These are phyloP conservation scores for Chaetomiaceae sp. DNA, from an alignment of 2,329 filamentous ascomycete genomes.

Conservation along the genomic window DNA sequence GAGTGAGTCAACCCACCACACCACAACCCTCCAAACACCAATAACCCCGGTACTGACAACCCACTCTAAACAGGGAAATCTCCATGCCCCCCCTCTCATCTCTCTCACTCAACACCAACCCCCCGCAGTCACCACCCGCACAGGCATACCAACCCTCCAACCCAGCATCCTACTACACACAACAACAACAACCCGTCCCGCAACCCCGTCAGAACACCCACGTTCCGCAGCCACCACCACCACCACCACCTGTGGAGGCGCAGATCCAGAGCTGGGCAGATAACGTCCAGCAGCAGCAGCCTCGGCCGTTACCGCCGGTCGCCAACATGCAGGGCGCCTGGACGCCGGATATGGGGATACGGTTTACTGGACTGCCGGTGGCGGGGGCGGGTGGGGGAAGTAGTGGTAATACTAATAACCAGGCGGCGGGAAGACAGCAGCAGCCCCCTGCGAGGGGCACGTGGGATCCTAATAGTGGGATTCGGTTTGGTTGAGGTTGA, in stretches of 20 bases:
- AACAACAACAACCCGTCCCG: slow-evolving; percentile 27
- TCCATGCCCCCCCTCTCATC: slow-evolving; percentile 48
- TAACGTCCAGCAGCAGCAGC: slow-evolving; percentile 52
- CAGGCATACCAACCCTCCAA: too few species aligned
- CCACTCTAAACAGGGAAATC: slow-evolving; percentile 38
- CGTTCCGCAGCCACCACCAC: slow-evolving; percentile 15
- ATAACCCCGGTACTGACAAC: background rate
- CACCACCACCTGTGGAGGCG: slow-evolving; percentile 37
- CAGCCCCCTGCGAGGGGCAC: slow-evolving; percentile 39
- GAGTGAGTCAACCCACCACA: slow-evolving; percentile 46
- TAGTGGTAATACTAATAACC: background rate
- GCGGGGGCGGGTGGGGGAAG: background rate
- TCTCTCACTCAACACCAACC: slow-evolving; percentile 33
- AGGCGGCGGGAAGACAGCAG: slow-evolving; percentile 8
- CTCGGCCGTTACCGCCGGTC: slow-evolving; percentile 40
- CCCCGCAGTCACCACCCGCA: slow-evolving; percentile 10
- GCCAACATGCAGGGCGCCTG: slow-evolving; percentile 53
- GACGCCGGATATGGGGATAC: slow-evolving; percentile 77
- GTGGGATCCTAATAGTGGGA: slow-evolving; percentile 56
- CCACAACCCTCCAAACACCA: slow-evolving; percentile 17
- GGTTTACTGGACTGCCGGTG: slow-evolving; percentile 51
- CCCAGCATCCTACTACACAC: slow-evolving; percentile 26
- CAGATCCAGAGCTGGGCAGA: slow-evolving; percentile 56
- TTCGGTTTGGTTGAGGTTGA: slow-evolving; percentile 48
- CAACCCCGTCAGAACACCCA: too few species aligned